Evolutionary conservation across 257 asterid genomes (phyloP).

Genomic region (Mentha longifolia): DNA sequence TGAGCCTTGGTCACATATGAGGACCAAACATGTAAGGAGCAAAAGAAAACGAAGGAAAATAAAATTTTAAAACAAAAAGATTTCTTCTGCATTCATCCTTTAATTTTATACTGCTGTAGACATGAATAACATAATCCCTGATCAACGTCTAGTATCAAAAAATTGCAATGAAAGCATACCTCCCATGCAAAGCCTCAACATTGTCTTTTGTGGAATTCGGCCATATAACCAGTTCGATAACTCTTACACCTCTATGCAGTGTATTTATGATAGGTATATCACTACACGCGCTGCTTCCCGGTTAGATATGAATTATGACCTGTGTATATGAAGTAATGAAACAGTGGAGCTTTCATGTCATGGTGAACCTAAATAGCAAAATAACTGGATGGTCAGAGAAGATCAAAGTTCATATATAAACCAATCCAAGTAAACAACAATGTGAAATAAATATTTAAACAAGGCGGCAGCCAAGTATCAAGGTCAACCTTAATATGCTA

Average conservation of each 20-base stretch:
- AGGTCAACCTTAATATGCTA: too few species aligned
- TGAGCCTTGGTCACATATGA: too few species aligned
- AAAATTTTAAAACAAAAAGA: too few species aligned
- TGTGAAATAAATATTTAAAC: neutral
- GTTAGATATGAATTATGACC: constrained; percentile 64
- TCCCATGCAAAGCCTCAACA: constrained; percentile 52
- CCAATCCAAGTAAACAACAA: neutral
- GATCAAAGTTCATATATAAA: neutral
- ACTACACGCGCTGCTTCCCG: constrained; percentile 57
- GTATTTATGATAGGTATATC: constrained; percentile 51
- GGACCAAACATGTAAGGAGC: too few species aligned
- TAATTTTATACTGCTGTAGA: too few species aligned
- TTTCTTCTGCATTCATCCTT: too few species aligned
- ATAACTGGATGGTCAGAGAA: constrained; percentile 3
- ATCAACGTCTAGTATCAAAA: neutral
- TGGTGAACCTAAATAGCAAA: constrained; percentile 48
- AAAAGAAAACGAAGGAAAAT: too few species aligned
- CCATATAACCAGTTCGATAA: constrained; percentile 57
- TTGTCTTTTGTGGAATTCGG: constrained; percentile 42
- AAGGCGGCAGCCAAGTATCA: neutral
- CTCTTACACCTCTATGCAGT: constrained; percentile 48
- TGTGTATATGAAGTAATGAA: constrained; percentile 64
- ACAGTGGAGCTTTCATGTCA: constrained; percentile 60
- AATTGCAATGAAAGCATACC: constrained; percentile 30
- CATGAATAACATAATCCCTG: too few species aligned